Base-by-base conservation (phyloP, 2,329 filamentous ascomycete species). In the Hypoxylon sp. region DNA sequence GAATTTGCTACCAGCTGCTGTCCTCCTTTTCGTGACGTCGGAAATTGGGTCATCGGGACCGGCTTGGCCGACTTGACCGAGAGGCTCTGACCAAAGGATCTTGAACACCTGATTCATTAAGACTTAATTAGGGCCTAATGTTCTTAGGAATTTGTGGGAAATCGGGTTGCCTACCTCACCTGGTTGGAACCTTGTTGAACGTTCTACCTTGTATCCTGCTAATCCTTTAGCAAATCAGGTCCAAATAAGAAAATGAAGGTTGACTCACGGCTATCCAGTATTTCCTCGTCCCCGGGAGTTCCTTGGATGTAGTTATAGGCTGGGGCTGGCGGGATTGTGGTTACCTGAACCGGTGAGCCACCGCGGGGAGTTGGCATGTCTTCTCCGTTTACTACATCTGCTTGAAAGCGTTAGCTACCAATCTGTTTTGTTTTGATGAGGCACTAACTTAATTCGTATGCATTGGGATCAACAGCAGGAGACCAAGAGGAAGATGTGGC, bases 51-150 rank as follows among this genome's bases (percentile, higher is more conserved):
- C 62, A 57, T 76, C 63, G 39, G 65, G 77, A 24, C 74, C 69
- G 19, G 71, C 70, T 67, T 76, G 74, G 19, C 74, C 68, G 22
- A 72, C 71, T 65, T 76, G 74, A 9, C 85, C 86, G 26, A 78
- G 77, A 0, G 86, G 86, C 52, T 88, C 86, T 8, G 83, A 81
- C 86, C 86, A 88, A 17, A 84, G 75, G 1, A 87, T 81, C 72
- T 88, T 88, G 77, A 88, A 86, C 17, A 88, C 83, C 85, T 87
- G 61, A 19, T 44, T 31, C 13, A 10, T 44, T 3, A 44, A 44
- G 17, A 44, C 17, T 24, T 6, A 42, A 19, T 64, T 57, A 59
- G 54, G 67, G 63, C 33, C 1, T 10, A n/a, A 10, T 31, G 5
- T 24, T 44, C 52, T 6, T 11, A 8, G n/a, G 19, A 14, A 35